These are phyloP conservation scores for Aspergillus novoparasiticus DNA, from an alignment of 2,329 filamentous ascomycete genomes.

Conservation along the genomic window DNA sequence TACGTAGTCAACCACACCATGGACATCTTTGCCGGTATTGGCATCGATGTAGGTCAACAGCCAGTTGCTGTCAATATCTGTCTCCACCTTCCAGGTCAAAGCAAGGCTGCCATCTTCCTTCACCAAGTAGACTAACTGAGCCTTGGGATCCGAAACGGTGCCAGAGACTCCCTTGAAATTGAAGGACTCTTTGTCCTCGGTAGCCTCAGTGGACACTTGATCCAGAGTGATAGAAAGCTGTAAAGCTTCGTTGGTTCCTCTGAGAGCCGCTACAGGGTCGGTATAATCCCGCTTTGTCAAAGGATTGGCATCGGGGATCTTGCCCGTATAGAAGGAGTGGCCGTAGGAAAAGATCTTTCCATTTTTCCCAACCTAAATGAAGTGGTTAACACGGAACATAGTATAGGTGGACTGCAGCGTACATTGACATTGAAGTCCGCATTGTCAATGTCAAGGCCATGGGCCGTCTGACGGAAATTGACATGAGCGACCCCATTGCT, in stretches of 20 bases:
- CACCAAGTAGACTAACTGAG: slow-evolving; percentile 16
- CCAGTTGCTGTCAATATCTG: slow-evolving; percentile 18
- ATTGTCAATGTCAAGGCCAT: slow-evolving; percentile 21
- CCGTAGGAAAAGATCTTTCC: slow-evolving; percentile 20
- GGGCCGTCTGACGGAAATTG: slow-evolving; percentile 16
- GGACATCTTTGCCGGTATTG: slow-evolving; percentile 3
- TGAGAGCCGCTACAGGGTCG: slow-evolving; percentile 13
- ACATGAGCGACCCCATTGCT: slow-evolving; percentile 20
- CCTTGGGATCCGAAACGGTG: slow-evolving; percentile 17
- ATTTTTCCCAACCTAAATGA: slow-evolving; percentile 14
- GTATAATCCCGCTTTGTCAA: slow-evolving; percentile 5
- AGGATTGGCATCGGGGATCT: slow-evolving; percentile 3
- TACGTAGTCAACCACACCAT: slow-evolving; percentile 20
- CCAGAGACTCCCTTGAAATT: slow-evolving; percentile 14
- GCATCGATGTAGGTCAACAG: slow-evolving; percentile 20
- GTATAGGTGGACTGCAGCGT: not conserved
- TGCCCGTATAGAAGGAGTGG: slow-evolving; percentile 17
- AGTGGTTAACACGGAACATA: not conserved
- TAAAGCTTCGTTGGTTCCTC: not conserved
- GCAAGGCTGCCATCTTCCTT: slow-evolving; percentile 9
- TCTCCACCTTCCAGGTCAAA: slow-evolving; percentile 18
- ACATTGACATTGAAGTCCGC: slow-evolving; percentile 23
- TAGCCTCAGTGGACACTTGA: slow-evolving; percentile 1
- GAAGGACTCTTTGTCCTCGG: slow-evolving; percentile 3
- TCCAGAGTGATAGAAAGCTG: slow-evolving; percentile 8